These are phyloP conservation scores for Triangularia setosa DNA, from an alignment of 2,329 filamentous ascomycete species.

Conservation along the genomic window DNA sequence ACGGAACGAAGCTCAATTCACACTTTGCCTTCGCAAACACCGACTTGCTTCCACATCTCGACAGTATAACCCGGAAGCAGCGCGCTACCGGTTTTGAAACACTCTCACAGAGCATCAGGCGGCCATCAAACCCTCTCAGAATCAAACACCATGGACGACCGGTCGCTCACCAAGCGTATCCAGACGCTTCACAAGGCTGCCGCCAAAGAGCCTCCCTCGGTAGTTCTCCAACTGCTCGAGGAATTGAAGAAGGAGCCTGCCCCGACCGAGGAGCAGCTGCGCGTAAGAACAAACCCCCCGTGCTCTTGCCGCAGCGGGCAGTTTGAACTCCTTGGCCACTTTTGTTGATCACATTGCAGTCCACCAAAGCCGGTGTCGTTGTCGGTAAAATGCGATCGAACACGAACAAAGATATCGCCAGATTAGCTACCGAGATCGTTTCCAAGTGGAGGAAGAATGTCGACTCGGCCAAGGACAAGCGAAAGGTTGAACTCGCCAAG, in stretches of 20 bases:
- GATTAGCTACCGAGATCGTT: slow-evolving; percentile 76
- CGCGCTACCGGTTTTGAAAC: neutral
- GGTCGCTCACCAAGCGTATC: slow-evolving; percentile 73
- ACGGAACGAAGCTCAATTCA: neutral
- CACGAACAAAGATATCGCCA: slow-evolving; percentile 74
- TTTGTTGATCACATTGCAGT: slow-evolving; percentile 37
- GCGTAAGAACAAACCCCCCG: slow-evolving; percentile 54
- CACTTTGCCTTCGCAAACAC: neutral
- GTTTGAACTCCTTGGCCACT: neutral
- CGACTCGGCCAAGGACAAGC: slow-evolving; percentile 55
- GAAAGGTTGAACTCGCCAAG: slow-evolving; percentile 34
- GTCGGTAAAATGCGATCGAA: slow-evolving; percentile 79
- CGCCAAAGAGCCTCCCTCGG: slow-evolving; percentile 68
- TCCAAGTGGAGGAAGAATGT: slow-evolving; percentile 82
- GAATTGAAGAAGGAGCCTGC: slow-evolving; percentile 75
- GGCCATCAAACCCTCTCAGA: neutral
- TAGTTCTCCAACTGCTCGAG: slow-evolving; percentile 70
- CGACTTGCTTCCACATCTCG: neutral
- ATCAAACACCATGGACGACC: slow-evolving; percentile 62
- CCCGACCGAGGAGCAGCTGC: slow-evolving; percentile 84
- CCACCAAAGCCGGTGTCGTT: slow-evolving; percentile 85
- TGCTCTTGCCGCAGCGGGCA: neutral
- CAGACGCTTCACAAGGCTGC: slow-evolving; percentile 78
- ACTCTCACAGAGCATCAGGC: neutral
- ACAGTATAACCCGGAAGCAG: too few relatives aligned